Base-by-base conservation (phyloP, 352 stramenopile genomes). In the Globisporangium barbulae region DNA sequence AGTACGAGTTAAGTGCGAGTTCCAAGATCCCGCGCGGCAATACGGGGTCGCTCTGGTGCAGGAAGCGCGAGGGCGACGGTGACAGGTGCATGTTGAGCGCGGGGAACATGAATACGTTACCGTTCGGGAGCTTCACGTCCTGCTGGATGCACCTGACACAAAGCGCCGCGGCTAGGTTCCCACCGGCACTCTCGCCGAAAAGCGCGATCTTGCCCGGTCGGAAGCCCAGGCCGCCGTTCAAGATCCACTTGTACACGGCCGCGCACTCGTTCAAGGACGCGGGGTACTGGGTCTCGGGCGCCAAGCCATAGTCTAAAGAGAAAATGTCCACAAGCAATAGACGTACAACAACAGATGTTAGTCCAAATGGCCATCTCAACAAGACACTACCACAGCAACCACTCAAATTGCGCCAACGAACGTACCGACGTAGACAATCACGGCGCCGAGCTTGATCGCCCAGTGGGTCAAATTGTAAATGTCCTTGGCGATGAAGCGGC, bases 101-200 rank as follows among this genome's bases (percentile, higher is more conserved):
- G n/a, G 89, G 90, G 63, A 96, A 96, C 77, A 93, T 93, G 58
- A 96, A 78, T n/a, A 96, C 78, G 52, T 88, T 90, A 21, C 86
- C 89, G 57, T 78, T 80, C 0, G 89, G 89, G n/a, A 89, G 63
- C 28, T 74, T 76, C 48, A 94, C 41, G 13, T 74, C 68, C 37
- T 96, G 79, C 64, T 90, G 83, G 57, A 96, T 94, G 68, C 87
- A 96, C 52, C 89, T 81, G 15, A 97, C 73, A 39, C 81, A 91
- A 55, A 97, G 54, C 8, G 89, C 88, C 13, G 88, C 88, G n/a
- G 86, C 79, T 53, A 97, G 76, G 53, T 97, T 97, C 5, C 87
- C 90, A 93, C 83, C 89, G 59, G 85, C 84, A 64, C 84, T 96
- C 75, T 96, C 87, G 55, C 87, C 87, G 64, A 96, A 94, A 22